phyloP scores from a whole-genome alignment of 495 filamentous ascomycete species.

The Rostrohypoxylon terebratum region DNA sequence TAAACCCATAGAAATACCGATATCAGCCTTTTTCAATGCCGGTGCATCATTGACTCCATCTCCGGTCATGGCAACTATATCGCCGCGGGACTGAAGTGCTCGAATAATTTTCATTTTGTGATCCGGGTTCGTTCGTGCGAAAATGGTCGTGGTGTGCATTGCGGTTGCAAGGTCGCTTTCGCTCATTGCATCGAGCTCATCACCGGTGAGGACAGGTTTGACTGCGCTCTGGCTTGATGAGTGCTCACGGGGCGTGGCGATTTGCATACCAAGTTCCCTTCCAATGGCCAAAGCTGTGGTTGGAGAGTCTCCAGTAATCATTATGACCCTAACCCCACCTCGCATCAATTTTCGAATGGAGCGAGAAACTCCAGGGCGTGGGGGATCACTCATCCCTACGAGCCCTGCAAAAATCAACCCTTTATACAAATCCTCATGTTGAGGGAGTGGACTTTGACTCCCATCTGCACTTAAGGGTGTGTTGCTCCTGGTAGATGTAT shows the following conservation, averaged over 20 bases:
- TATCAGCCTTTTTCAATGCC: constrained; percentile 96
- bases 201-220: constrained; percentile 84
- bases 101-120: constrained; percentile 97
- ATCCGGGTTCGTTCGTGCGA: constrained; percentile 94
- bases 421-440: constrained; percentile 79
- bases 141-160: constrained; percentile 89
- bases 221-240: constrained; percentile 59
- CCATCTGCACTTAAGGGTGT: constrained; percentile 49
- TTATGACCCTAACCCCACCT: constrained; percentile 94
- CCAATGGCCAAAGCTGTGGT: constrained; percentile 94
- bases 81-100: constrained; percentile 90
- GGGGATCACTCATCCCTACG: constrained; percentile 97
- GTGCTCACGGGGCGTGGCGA: constrained; percentile 60
- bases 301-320: constrained; percentile 98
- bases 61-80: constrained; percentile 98
- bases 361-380: constrained; percentile 86
- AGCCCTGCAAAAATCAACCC: constrained; percentile 90
- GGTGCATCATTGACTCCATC: constrained; percentile 98
- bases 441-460: constrained; percentile 56
- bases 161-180: constrained; percentile 83
- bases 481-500: constrained; percentile 43
- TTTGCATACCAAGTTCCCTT: constrained; percentile 90
- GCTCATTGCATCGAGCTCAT: constrained; percentile 91
- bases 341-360: constrained; percentile 92
- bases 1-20: constrained; percentile 96